These are phyloP conservation scores for Zymoseptoria crescenta DNA, from an alignment of 2,329 filamentous ascomycete species.

Conservation along the genomic window DNA sequence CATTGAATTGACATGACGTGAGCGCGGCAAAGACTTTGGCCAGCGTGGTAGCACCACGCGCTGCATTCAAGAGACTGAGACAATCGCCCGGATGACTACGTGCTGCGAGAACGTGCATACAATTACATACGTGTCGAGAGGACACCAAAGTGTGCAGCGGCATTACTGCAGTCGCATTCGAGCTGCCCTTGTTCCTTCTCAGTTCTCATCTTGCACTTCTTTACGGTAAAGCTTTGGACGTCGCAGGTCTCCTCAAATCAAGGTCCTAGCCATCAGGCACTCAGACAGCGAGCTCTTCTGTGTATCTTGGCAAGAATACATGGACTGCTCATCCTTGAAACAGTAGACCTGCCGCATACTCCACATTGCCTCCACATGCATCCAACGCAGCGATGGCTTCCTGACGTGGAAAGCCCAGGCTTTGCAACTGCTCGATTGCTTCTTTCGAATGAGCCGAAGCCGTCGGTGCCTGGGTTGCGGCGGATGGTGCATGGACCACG, in stretches of 20 bases:
- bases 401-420: slow-evolving; percentile 67
- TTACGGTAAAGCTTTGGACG: too few relatives aligned
- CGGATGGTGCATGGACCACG: slow-evolving; percentile 7
- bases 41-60: not conserved
- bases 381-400: slow-evolving; percentile 74
- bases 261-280: too few relatives aligned
- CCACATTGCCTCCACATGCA: slow-evolving; percentile 76
- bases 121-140: too few relatives aligned
- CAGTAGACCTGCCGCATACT: slow-evolving; percentile 77
- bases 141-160: not conserved
- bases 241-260: not conserved
- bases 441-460: slow-evolving; percentile 46
- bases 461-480: slow-evolving; percentile 10
- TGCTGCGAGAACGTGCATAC: not conserved
- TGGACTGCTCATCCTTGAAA: slow-evolving; percentile 33
- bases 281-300: not conserved
- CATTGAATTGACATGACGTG: not conserved
- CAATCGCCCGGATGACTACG: not conserved
- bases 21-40: not conserved
- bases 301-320: not conserved
- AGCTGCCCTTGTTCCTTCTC: not conserved
- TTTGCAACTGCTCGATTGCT: slow-evolving; percentile 66
- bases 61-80: not conserved
- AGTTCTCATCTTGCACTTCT: not conserved
- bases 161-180: not conserved